phyloP scores from a whole-genome alignment of 108 stramenopile genomes.

The Conticribra guillardii region DNA sequence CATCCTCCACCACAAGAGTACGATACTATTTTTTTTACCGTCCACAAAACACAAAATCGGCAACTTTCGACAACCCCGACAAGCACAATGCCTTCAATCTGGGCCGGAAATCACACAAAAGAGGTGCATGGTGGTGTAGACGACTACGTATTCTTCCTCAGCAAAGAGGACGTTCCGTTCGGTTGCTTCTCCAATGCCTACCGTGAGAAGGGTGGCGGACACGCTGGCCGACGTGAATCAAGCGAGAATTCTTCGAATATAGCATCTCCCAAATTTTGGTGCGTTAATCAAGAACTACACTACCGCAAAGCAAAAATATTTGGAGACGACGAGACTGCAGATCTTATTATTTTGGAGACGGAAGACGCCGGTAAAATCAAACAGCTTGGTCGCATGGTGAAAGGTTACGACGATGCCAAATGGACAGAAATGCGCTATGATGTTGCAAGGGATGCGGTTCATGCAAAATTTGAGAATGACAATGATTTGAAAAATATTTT shows the following conservation, averaged over 20 bases:
- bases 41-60: no score
- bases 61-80: no score
- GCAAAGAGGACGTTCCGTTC: slow-evolving; percentile 31
- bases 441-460: slow-evolving; percentile 35
- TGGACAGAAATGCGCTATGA: slow-evolving; percentile 35
- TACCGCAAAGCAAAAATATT: slow-evolving; percentile 34
- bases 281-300: slow-evolving; percentile 44
- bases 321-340: slow-evolving; percentile 24
- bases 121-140: slow-evolving; percentile 3
- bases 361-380: slow-evolving; percentile 33
- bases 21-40: no score
- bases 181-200: slow-evolving; percentile 42
- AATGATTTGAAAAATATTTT: slow-evolving; percentile 24
- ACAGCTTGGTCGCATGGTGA: slow-evolving; percentile 30
- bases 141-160: slow-evolving; percentile 34
- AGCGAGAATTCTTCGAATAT: neutral
- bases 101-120: slow-evolving; percentile 5
- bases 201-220: slow-evolving; percentile 16
- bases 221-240: slow-evolving; percentile 4
- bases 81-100: neutral
- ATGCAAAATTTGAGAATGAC: slow-evolving; percentile 31
- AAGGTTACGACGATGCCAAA: slow-evolving; percentile 35
- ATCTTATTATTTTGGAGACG: slow-evolving; percentile 23
- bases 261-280: slow-evolving; percentile 25
- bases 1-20: no score